Base-by-base conservation (phyloP, 805 yeast genomes). In the Candida schatavii region DNA sequence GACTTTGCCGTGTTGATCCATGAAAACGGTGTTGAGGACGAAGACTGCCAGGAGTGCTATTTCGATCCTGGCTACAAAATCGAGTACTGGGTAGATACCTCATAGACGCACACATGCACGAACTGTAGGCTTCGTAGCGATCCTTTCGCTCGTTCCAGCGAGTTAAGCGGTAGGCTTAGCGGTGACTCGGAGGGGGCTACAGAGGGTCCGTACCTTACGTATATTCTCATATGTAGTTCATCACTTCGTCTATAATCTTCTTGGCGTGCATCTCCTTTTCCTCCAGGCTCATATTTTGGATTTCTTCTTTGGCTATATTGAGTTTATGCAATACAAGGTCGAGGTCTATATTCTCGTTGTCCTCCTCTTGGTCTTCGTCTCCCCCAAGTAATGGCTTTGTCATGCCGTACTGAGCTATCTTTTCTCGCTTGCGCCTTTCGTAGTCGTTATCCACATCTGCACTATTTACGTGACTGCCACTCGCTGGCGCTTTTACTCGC, bases 1-100 rank as follows among this genome's bases (percentile, higher is more conserved):
- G 96, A 91, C 55, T 91, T 90, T 64, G 90, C 88, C 2, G 97
- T 91, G n/a, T 66, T 89, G 40, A 83, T 88, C 25, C 85, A 85
- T 56, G 97, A 90, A 53, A 87, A 86, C 49, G 91, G 88, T 1
- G 81, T 85, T 4, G 70, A 81, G 1, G 77, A 77, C 2, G 95
- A 85, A 49, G 96, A 89, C 54, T 84, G 93, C 53, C 84, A 85
- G 57, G 97, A 90, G 59, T 80, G 83, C 42, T 74, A 79, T 49
- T 78, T 84, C 50, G 76, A 75, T 17, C 86, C 87, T 0, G 85
- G 85, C 0, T 70, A 71, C 50, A 46, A 55, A 3, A 52, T 77
- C 4, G 49, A 55, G 25, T 73, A 57, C 42, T 26, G 35, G 11
- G 23, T 41, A 3, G 50, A 23, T 11, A 45, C n/a, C n/a, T n/a